A percentile compares a stretch with the other conserved stretches of the same genome.
Evolutionary conservation across 108 stramenopile genomes (phyloP).

Genomic region (Conticribra guillardii): DNA sequence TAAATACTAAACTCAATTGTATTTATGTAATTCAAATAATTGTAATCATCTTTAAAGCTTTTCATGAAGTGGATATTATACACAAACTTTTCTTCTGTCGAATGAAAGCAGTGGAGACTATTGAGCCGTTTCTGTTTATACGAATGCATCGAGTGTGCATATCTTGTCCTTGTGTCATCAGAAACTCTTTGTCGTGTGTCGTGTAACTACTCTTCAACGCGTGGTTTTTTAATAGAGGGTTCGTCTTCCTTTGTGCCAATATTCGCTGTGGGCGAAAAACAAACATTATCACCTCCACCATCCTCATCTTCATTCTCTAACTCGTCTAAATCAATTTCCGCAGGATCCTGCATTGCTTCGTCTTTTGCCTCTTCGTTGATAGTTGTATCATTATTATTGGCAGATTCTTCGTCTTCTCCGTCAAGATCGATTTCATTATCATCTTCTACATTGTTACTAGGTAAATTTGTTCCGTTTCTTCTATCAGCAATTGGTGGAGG

Average conservation of each 20-base stretch:
- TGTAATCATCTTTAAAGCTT: too few relatives aligned
- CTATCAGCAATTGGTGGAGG: constrained; percentile 2
- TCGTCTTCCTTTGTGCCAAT: not conserved
- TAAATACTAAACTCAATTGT: too few relatives aligned
- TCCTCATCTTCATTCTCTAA: constrained; percentile 9
- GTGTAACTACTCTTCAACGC: constrained; percentile 5
- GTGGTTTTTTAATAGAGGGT: constrained; percentile 1
- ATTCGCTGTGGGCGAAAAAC: constrained; percentile 17
- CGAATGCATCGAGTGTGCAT: too few relatives aligned
- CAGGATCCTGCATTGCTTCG: constrained; percentile 18
- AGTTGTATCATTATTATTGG: not conserved
- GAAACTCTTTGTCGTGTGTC: too few relatives aligned
- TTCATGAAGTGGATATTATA: too few relatives aligned
- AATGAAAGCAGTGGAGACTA: too few relatives aligned
- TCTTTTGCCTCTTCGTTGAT: not conserved
- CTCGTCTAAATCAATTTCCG: constrained; percentile 39
- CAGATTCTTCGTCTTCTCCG: constrained; percentile 24
- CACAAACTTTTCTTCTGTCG: too few relatives aligned
- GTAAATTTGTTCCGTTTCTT: not conserved
- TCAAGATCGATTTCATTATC: constrained; percentile 65
- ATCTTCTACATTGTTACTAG: constrained; percentile 27
- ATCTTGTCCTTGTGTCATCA: too few relatives aligned
- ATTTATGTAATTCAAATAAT: too few relatives aligned
- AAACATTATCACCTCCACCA: constrained; percentile 29
- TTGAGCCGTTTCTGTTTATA: too few relatives aligned